These are phyloP conservation scores for Francoa sonchifolia DNA, from an alignment of 441 rosid species.

Conservation along the genomic window DNA sequence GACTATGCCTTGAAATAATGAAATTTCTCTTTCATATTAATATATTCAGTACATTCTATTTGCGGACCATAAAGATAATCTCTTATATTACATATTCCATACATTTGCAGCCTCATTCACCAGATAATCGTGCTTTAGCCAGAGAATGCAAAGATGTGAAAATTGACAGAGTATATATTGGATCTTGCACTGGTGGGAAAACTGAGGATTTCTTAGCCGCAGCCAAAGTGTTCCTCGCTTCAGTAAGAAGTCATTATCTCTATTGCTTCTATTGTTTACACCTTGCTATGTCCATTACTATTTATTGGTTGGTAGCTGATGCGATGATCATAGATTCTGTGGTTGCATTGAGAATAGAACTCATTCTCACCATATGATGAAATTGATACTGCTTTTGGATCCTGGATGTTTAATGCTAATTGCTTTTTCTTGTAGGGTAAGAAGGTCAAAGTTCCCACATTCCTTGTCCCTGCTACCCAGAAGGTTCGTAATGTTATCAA, in stretches of 20 bases:
- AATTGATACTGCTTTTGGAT: no score
- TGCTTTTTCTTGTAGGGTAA: slow-evolving; percentile 48
- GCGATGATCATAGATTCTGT: no score
- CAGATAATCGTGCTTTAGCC: slow-evolving; percentile 92
- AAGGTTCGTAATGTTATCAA: slow-evolving; percentile 37
- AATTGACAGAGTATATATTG: slow-evolving; percentile 91
- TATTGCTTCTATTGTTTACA: not conserved
- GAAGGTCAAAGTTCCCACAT: slow-evolving; percentile 90
- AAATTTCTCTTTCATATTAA: no score
- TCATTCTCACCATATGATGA: no score
- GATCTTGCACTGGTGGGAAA: slow-evolving; percentile 97
- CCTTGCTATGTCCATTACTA: not conserved
- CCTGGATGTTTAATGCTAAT: slow-evolving; percentile 2
- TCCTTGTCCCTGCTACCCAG: slow-evolving; percentile 94
- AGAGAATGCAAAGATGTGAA: slow-evolving; percentile 98
- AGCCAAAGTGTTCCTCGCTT: slow-evolving; percentile 71
- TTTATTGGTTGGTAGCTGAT: no score
- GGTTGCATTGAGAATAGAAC: no score
- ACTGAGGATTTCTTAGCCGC: slow-evolving; percentile 92
- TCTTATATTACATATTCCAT: slow-evolving; percentile 1
- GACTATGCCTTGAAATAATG: no score
- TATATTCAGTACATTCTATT: no score
- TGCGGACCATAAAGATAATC: no score
- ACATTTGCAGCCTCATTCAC: slow-evolving; percentile 80
- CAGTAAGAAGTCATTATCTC: slow-evolving; percentile 36